These are phyloP conservation scores for Seiridium unicorne DNA, from an alignment of 2,329 filamentous ascomycete species.

Conservation along the genomic window DNA sequence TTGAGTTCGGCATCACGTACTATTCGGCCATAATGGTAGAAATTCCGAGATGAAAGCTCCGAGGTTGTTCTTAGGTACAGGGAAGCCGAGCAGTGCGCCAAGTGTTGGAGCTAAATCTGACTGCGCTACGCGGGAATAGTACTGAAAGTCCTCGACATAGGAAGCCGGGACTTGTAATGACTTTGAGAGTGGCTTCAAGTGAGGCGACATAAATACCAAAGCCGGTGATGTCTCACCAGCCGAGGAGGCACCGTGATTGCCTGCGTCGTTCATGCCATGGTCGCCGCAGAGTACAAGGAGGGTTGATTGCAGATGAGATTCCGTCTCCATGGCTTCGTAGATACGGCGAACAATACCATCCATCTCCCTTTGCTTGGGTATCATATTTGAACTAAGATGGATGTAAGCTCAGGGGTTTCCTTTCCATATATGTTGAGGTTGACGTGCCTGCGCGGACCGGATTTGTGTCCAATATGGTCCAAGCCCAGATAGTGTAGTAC, in stretches of 20 bases:
- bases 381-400: slow-evolving; percentile 74
- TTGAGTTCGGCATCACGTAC: slow-evolving; percentile 39
- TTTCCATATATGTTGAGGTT: background rate
- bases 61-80: slow-evolving; percentile 84
- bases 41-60: slow-evolving; percentile 83
- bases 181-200: slow-evolving; percentile 59
- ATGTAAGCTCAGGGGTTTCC: slow-evolving; percentile 2
- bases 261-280: slow-evolving; percentile 99
- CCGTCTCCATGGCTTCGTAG: slow-evolving; percentile 70
- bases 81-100: slow-evolving; percentile 82
- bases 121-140: slow-evolving; percentile 84
- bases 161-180: slow-evolving; percentile 50
- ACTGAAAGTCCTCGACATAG: slow-evolving; percentile 71
- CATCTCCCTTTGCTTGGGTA: slow-evolving; percentile 93
- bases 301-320: slow-evolving; percentile 71
- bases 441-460: slow-evolving; percentile 74
- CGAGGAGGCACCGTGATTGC: slow-evolving; percentile 93
- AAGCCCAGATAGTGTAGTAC: slow-evolving; percentile 93
- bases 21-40: slow-evolving; percentile 69
- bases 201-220: slow-evolving; percentile 86
- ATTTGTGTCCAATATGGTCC: slow-evolving; percentile 97
- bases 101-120: slow-evolving; percentile 91
- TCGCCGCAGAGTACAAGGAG: slow-evolving; percentile 87
- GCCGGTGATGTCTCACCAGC: slow-evolving; percentile 93
- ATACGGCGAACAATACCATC: slow-evolving; percentile 76